phyloP scores from a whole-genome alignment of 2,329 filamentous ascomycete genomes.

The Verruconis gallopava region DNA sequence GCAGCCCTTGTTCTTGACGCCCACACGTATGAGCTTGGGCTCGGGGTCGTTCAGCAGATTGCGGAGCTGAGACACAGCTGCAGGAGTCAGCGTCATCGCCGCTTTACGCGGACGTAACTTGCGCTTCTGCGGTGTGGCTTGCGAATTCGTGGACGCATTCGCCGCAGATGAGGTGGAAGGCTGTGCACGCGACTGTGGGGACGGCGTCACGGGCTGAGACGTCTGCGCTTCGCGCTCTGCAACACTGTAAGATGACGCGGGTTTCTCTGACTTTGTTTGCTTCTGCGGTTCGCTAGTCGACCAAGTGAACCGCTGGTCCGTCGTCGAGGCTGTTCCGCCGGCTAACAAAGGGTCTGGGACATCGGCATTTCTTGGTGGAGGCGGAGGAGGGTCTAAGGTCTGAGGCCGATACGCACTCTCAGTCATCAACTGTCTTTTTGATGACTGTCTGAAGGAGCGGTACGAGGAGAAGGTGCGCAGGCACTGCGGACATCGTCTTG shows the following conservation, averaged over 20 bases:
- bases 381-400: conserved; percentile 41
- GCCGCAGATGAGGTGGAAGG: conserved; percentile 17
- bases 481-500: conserved; percentile 30
- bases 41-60: conserved; percentile 70
- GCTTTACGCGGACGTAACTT: conserved; percentile 77
- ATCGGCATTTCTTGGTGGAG: conserved; percentile 44
- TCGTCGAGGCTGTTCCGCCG: conserved; percentile 33
- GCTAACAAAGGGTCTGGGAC: conserved; percentile 49
- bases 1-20: conserved; percentile 87
- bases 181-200: conserved; percentile 11
- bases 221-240: conserved; percentile 56
- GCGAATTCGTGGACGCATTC: conserved; percentile 18
- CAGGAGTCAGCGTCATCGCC: conserved; percentile 71
- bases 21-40: conserved; percentile 85
- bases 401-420: conserved; percentile 52
- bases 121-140: conserved; percentile 30
- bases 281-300: conserved; percentile 22
- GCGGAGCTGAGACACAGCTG: conserved; percentile 67
- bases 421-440: conserved; percentile 42
- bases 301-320: conserved; percentile 33
- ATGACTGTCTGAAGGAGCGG: conserved; percentile 19
- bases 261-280: conserved; percentile 13
- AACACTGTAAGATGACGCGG: conserved; percentile 17
- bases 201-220: conserved; percentile 36
- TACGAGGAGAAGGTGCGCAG: conserved; percentile 32